Evolutionary conservation across 2,329 filamentous ascomycete genomes (phyloP).

Genomic region (Ramularia endophylla): DNA sequence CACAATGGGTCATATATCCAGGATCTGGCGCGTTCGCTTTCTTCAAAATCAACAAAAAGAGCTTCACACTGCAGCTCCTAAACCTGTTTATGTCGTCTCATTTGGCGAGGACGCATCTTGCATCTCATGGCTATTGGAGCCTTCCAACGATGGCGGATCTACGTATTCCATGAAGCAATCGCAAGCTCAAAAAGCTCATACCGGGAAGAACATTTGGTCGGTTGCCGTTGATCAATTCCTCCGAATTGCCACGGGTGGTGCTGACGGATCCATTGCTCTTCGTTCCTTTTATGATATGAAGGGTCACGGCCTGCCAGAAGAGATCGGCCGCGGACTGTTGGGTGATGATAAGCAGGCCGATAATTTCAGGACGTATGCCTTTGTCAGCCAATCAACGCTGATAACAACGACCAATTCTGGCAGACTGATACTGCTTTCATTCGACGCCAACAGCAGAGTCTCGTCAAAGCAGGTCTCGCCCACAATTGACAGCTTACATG

Average conservation of each 20-base stretch:
- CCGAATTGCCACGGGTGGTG: conserved; percentile 64
- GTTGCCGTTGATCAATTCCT: conserved; percentile 37
- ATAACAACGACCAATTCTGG: conserved; percentile 56
- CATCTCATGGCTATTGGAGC: conserved; percentile 53
- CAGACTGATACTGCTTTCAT: conserved; percentile 43
- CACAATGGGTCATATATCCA: conserved; percentile 78
- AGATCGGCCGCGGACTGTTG: conserved; percentile 4
- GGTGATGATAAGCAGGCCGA: conserved; percentile 31
- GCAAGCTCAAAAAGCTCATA: conserved; percentile 59
- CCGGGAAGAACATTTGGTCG: conserved; percentile 90
- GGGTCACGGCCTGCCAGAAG: not conserved
- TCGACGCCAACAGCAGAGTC: conserved; percentile 26
- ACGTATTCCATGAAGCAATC: conserved; percentile 43
- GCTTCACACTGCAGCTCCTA: too few species aligned
- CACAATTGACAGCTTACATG: conserved; percentile 34
- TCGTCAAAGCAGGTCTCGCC: conserved; percentile 2
- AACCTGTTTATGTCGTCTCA: conserved; percentile 56
- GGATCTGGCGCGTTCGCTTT: conserved; percentile 85
- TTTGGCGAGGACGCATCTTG: conserved; percentile 80
- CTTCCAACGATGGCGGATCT: conserved; percentile 1
- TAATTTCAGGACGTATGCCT: conserved; percentile 58
- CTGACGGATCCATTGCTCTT: conserved; percentile 61
- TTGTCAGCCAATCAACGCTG: conserved; percentile 49
- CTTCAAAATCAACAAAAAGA: not conserved
- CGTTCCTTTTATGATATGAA: conserved; percentile 22